Conservation (phyloP, 257 asterid genomes). For the Lycium barbarum region DNA sequence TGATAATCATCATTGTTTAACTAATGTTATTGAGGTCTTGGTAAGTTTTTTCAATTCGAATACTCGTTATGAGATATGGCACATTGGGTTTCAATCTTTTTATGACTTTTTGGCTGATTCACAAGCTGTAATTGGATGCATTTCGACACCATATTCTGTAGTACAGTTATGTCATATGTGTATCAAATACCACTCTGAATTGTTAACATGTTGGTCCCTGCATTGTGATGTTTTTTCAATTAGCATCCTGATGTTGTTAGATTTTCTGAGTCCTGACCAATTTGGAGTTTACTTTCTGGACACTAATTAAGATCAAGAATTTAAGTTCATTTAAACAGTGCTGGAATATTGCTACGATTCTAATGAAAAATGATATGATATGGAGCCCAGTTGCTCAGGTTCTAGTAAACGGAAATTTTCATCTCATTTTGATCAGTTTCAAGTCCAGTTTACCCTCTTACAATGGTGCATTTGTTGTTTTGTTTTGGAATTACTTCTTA, state of each 20-base stretch:
- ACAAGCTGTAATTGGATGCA: background rate
- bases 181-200: background rate
- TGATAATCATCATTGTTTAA: conserved; percentile 54
- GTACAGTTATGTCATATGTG: conserved; percentile 5
- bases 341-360: background rate
- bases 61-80: background rate
- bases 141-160: background rate
- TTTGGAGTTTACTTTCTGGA: conserved; percentile 4
- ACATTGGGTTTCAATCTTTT: background rate
- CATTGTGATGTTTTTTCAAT: background rate
- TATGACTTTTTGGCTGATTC: background rate
- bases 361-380: background rate
- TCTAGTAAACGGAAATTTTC: conserved; percentile 1
- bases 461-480: background rate
- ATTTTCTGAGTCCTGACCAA: background rate
- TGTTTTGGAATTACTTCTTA: conserved; percentile 6
- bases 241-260: background rate
- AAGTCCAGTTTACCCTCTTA: background rate
- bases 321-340: background rate
- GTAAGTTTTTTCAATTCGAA: conserved; percentile 44
- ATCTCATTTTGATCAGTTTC: conserved; percentile 1
- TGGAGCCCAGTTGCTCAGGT: background rate
- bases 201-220: background rate
- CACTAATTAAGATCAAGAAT: conserved; percentile 2
- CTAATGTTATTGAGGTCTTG: conserved; percentile 53